Base-by-base conservation (phyloP, 2,329 filamentous ascomycete genomes). In the Aquanectria penicillioides region DNA sequence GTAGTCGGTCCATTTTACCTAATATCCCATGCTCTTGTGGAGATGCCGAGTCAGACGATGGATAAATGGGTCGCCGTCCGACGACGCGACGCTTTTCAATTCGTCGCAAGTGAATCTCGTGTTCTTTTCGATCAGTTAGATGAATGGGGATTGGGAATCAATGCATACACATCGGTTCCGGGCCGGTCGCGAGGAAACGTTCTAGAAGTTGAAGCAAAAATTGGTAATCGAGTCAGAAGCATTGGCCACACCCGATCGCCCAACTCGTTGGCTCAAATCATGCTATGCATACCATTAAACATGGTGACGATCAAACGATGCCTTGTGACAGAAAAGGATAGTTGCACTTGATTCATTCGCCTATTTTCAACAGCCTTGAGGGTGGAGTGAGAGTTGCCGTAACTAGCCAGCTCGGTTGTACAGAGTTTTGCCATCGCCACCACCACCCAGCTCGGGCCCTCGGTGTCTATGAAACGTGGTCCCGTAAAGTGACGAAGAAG, bases 1-100 rank as follows among this genome's bases (percentile, higher is more conserved):
- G 49, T 34, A 60, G 52, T 60, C 57, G 57, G 52, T 60, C 41
- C 52, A 60, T 59, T 60, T 60, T 60, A 60, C 57, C 34, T 60
- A 60, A 60, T 60, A 15, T 34, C 22, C 56, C 43, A 58, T 58
- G 36, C 23, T 25, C 18, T 33, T 15, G 48, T 48, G 54, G 47
- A 57, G 47, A 41, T 26, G 12, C 26, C 40, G 49, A 58, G 48
- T 48, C 55, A 58, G 55, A 48, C 55, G 48, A 58, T 29, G 40
- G 34, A 20, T 26, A 31, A 25, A 57, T 38, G 44, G 53, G 47
- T 31, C 41, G 48, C 40, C 33, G 25, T 28, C 33, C 31, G 40
- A 50, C 40, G 47, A 51, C 26, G 29, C 44, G 44, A 18, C 33
- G 44, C 13, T 23, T 26, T 51, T 47, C 26, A 9, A 57, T 46